Percentiles rank a stretch among this genome's conserved stretches.
Evolutionary conservation across 768 basidiomycete species (phyloP).

Genomic region (Harrya chromipes): DNA sequence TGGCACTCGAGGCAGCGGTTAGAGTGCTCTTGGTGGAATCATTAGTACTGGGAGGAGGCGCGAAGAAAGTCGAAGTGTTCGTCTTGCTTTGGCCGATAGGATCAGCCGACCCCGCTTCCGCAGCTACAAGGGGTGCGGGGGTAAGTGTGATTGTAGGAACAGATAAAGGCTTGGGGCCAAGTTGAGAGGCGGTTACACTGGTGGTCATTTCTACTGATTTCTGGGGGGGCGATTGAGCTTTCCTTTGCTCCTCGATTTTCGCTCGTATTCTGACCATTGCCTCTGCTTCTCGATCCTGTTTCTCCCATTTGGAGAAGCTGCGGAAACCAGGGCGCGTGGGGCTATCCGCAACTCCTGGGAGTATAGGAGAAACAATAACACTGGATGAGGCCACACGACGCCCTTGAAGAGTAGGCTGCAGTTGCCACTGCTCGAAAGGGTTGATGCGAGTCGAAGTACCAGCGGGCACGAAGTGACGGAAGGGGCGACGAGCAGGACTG

Average conservation of each 20-base stretch:
- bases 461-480: constrained; percentile 47
- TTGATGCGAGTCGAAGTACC: constrained; percentile 46
- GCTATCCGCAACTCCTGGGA: constrained; percentile 45
- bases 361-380: constrained; percentile 23
- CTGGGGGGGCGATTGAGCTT: constrained; percentile 34
- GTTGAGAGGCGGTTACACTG: constrained; percentile 23
- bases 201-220: constrained; percentile 34
- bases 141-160: constrained; percentile 30
- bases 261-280: constrained; percentile 71
- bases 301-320: constrained; percentile 79
- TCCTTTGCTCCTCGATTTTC: constrained; percentile 45
- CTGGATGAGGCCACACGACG: constrained; percentile 44
- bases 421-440: constrained; percentile 41
- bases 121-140: constrained; percentile 16
- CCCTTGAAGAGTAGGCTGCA: constrained; percentile 33
- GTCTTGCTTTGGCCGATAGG: constrained; percentile 14
- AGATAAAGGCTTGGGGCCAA: constrained; percentile 15
- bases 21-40: constrained; percentile 9
- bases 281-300: constrained; percentile 78
- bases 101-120: constrained; percentile 6
- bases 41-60: not conserved
- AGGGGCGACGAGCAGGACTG: constrained; percentile 40
- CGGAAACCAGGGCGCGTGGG: constrained; percentile 47
- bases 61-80: constrained; percentile 13
- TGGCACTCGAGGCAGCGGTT: constrained; percentile 3